phyloP scores from a whole-genome alignment of 1,284 basidiomycete species.

The Binderoboletus segoi region DNA sequence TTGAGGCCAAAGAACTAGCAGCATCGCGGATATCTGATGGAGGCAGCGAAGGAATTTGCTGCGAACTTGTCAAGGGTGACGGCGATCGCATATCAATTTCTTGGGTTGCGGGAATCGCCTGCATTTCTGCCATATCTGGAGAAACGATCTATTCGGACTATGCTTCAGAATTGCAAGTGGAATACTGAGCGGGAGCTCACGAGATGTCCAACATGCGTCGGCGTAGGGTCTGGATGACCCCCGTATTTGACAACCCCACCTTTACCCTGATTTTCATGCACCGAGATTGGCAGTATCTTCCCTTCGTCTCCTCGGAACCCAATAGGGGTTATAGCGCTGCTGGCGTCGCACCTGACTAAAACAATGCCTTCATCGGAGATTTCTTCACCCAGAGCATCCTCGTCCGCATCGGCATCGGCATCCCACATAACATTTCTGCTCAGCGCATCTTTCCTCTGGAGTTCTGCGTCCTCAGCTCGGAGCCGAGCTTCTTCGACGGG shows the following conservation, averaged over 20 bases:
- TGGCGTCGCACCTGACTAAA: slow-evolving; percentile 26
- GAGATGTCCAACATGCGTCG: slow-evolving; percentile 57
- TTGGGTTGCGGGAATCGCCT: slow-evolving; percentile 38
- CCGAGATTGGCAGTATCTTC: slow-evolving; percentile 41
- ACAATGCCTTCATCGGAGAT: slow-evolving; percentile 48
- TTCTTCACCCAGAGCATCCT: slow-evolving; percentile 54
- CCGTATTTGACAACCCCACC: slow-evolving; percentile 44
- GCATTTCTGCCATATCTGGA: slow-evolving; percentile 47
- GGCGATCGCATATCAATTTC: slow-evolving; percentile 34
- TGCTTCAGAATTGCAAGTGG: background rate
- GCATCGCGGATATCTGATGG: slow-evolving; percentile 40
- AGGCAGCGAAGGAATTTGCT: slow-evolving; percentile 33
- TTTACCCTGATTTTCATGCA: slow-evolving; percentile 20
- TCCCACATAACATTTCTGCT: slow-evolving; percentile 51
- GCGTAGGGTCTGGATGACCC: slow-evolving; percentile 55
- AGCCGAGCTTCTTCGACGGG: slow-evolving; percentile 56
- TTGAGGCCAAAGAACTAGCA: slow-evolving; percentile 26
- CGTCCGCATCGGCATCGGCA: slow-evolving; percentile 55
- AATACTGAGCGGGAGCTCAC: slow-evolving; percentile 38
- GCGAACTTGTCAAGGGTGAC: slow-evolving; percentile 11
- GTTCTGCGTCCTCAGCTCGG: slow-evolving; percentile 55
- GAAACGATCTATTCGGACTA: slow-evolving; percentile 20
- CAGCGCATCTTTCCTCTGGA: slow-evolving; percentile 51
- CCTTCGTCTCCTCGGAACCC: slow-evolving; percentile 53
- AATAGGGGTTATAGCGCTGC: slow-evolving; percentile 39